Percentiles rank a stretch among this genome's conserved stretches.
phyloP scores from a whole-genome alignment of 257 asterid species.

The Fraxinus americana region DNA sequence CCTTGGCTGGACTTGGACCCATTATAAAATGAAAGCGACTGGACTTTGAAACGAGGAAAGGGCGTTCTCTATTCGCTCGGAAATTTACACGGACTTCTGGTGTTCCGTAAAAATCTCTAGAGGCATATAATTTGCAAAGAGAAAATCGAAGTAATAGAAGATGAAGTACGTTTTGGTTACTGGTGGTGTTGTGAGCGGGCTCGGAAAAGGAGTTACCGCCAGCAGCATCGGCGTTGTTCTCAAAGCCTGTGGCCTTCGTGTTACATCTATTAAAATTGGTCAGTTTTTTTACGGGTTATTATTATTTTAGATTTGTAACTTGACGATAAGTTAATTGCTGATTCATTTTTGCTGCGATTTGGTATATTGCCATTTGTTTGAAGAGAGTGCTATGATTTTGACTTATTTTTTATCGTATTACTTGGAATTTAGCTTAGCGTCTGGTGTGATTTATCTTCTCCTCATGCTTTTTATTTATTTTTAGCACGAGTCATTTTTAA shows the following conservation, averaged over 20 bases:
- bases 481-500: not conserved
- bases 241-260: constrained; percentile 94
- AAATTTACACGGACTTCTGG: constrained; percentile 32
- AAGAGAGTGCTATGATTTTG: not conserved
- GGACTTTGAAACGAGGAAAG: constrained; percentile 27
- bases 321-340: not conserved
- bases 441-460: not conserved
- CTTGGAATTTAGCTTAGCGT: not conserved
- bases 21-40: constrained; percentile 30
- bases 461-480: not conserved
- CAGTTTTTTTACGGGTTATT: not conserved
- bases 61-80: constrained; percentile 29
- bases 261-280: constrained; percentile 97
- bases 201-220: constrained; percentile 98
- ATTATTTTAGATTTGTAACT: not conserved
- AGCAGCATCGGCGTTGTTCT: constrained; percentile 98
- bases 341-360: not conserved
- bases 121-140: not conserved
- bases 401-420: not conserved
- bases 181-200: constrained; percentile 99
- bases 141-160: not conserved
- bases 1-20: constrained; percentile 21
- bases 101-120: not conserved
- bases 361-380: not conserved
- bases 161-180: constrained; percentile 95